Conservation (phyloP, 148 eudicot species). For the Gaultheria prostrata region DNA sequence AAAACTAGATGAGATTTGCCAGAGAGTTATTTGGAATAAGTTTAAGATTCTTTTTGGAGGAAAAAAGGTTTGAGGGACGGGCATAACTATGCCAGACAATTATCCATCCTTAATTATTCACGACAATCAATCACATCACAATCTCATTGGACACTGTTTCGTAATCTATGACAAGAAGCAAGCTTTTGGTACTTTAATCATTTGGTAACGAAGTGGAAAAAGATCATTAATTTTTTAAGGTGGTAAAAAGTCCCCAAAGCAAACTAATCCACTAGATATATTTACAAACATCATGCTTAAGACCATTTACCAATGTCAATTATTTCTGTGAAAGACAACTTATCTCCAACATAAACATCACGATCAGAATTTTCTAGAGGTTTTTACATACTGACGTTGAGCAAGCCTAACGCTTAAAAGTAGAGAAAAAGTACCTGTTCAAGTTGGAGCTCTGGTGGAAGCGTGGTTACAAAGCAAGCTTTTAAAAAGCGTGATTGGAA, state of each 20-base stretch:
- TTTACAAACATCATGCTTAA: not conserved
- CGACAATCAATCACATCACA: not conserved
- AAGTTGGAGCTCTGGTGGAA: slow-evolving; percentile 23
- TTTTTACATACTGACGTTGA: not conserved
- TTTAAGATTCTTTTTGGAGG: not conserved
- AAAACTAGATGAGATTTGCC: not conserved
- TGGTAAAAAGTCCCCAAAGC: not conserved
- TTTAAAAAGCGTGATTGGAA: too few relatives aligned
- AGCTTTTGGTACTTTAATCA: not conserved
- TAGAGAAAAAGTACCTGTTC: slow-evolving; percentile 44
- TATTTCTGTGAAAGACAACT: too few relatives aligned
- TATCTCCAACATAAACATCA: not conserved
- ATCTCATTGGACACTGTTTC: not conserved
- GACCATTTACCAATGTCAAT: too few relatives aligned
- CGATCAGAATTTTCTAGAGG: slow-evolving; percentile 9
- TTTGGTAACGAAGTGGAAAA: not conserved
- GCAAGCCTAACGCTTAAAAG: slow-evolving; percentile 8
- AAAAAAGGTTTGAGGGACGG: not conserved
- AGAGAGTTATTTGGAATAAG: too few relatives aligned
- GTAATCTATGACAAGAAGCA: not conserved
- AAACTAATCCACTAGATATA: not conserved
- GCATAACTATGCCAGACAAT: not conserved
- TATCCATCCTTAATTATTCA: not conserved
- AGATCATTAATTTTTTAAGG: not conserved
- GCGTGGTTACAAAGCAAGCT: too few relatives aligned